These are phyloP conservation scores for Rhododendron ferrugineum DNA, from an alignment of 148 eudicot species.

Conservation along the genomic window DNA sequence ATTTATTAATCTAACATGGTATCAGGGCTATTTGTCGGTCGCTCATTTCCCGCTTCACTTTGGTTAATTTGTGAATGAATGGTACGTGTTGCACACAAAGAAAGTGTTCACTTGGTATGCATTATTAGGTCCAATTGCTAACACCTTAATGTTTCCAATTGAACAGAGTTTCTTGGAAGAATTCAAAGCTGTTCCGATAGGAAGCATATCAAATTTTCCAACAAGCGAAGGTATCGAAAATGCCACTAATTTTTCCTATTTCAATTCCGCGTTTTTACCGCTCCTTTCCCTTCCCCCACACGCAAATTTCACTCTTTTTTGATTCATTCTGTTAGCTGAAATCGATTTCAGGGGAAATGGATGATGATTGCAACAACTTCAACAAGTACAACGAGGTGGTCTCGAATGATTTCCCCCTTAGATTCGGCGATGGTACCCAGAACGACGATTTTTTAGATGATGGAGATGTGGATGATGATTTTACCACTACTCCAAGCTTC, in stretches of 20 bases:
- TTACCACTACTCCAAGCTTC: slow-evolving; percentile 48
- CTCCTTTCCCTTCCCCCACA: neutral
- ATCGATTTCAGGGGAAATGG: slow-evolving; percentile 27
- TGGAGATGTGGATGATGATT: slow-evolving; percentile 32
- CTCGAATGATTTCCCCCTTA: slow-evolving; percentile 9
- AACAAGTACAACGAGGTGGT: slow-evolving; percentile 15
- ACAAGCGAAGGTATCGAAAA: slow-evolving; percentile 23
- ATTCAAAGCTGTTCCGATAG: slow-evolving; percentile 47
- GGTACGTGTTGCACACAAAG: neutral
- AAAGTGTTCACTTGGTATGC: neutral
- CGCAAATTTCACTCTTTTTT: neutral
- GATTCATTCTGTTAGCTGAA: neutral
- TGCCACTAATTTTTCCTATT: neutral
- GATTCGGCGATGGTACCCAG: slow-evolving; percentile 22
- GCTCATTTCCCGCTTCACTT: too few species aligned
- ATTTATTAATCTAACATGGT: too few species aligned
- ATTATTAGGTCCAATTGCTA: neutral
- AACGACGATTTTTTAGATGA: slow-evolving; percentile 43
- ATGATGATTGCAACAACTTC: slow-evolving; percentile 9
- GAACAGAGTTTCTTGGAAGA: slow-evolving; percentile 41
- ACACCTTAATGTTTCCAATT: neutral
- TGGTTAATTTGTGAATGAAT: too few species aligned
- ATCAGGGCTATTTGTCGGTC: too few species aligned
- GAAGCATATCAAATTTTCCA: slow-evolving; percentile 38
- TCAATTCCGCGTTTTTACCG: neutral